phyloP scores from a whole-genome alignment of 2,329 filamentous ascomycete species.

The Canariomyces notabilis region DNA sequence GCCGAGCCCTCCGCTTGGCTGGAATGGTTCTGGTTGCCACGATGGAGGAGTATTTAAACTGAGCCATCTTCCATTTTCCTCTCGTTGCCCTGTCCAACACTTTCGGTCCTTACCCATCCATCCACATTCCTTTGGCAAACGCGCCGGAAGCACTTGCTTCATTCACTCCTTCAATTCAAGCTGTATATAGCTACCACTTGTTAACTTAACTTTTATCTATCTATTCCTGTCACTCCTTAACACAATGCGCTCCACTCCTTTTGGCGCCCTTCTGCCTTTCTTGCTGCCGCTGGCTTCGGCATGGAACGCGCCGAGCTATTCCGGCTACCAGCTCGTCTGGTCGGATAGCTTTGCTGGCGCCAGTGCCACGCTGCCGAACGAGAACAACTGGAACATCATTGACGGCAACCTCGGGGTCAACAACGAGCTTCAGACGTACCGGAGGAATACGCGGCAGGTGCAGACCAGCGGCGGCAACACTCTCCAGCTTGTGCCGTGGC shows the following conservation, averaged over 20 bases:
- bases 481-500: conserved; percentile 46
- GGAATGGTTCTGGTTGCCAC: neutral
- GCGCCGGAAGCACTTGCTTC: neutral
- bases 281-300: conserved; percentile 29
- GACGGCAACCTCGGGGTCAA: conserved; percentile 42
- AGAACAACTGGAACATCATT: conserved; percentile 43
- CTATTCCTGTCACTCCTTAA: neutral
- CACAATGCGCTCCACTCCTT: conserved; percentile 15
- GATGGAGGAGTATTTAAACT: neutral
- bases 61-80: neutral
- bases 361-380: conserved; percentile 35
- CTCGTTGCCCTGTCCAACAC: neutral
- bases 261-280: conserved; percentile 12
- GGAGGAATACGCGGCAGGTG: conserved; percentile 39
- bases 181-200: neutral
- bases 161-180: neutral
- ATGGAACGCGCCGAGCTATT: conserved; percentile 35
- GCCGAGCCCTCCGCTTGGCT: neutral
- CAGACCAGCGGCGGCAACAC: conserved; percentile 48
- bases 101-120: neutral
- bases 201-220: neutral
- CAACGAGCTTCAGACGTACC: conserved; percentile 46
- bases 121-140: neutral
- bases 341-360: conserved; percentile 41
- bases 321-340: conserved; percentile 41